Percentiles rank a stretch among this genome's conserved stretches.
Conservation (phyloP, 1,284 basidiomycete species). For the Apiotrichum montevideense region DNA sequence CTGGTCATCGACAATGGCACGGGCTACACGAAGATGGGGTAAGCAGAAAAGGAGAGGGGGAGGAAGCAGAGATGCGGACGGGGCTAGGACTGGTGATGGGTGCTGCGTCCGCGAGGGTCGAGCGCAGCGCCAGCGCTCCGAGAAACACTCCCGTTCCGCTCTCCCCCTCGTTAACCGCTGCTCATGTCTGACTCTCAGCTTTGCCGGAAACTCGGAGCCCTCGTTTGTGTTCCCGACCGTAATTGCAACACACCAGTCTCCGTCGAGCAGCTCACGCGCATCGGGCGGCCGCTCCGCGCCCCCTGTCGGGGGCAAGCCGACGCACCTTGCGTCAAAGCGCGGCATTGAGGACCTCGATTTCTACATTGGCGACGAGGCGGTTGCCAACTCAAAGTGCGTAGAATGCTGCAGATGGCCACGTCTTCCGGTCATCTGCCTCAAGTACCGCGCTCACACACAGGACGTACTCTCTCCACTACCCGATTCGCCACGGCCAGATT, state of each 20-base stretch:
- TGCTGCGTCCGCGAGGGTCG: too few species aligned
- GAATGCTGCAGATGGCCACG: background rate
- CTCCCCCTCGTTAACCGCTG: too few species aligned
- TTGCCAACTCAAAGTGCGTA: conserved; percentile 74
- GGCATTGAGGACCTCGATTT: conserved; percentile 99
- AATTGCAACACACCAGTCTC: conserved; percentile 67
- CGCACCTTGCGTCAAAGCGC: conserved; percentile 88
- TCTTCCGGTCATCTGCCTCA: too few species aligned
- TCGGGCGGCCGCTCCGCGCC: conserved; percentile 33
- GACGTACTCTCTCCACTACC: conserved; percentile 88
- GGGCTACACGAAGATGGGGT: conserved; percentile 97
- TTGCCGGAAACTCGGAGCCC: conserved; percentile 97
- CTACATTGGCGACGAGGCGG: conserved; percentile 97
- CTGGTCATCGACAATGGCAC: conserved; percentile 98
- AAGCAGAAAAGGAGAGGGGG: conserved; percentile 30
- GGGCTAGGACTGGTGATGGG: too few species aligned
- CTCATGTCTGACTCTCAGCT: conserved; percentile 49
- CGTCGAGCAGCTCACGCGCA: conserved; percentile 53
- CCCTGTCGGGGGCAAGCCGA: conserved; percentile 65
- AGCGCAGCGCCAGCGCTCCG: too few species aligned
- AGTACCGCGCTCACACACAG: conserved; percentile 46
- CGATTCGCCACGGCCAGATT: conserved; percentile 95
- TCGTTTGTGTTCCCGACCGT: conserved; percentile 98
- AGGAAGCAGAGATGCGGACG: too few species aligned
- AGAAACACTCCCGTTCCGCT: too few species aligned